Base-by-base conservation (phyloP, 208 protist species). In the Trypanosoma platydactyli region DNA sequence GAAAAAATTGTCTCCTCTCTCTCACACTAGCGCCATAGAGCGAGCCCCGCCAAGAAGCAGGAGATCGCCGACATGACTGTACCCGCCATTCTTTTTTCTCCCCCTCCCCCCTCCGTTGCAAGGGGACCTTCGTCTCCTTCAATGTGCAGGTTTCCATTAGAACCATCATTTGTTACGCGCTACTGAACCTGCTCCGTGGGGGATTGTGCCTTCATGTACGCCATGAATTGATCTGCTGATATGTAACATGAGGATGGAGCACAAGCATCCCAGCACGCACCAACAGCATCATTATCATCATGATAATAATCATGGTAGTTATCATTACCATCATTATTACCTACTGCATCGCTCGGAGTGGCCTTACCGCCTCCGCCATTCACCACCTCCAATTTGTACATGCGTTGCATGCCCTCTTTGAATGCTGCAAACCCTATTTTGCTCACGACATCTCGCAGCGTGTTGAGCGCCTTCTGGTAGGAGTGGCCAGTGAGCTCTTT, bases 401-500 rank as follows among this genome's bases (percentile, higher is more conserved):
- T 71, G 5, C 59, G 59, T 15, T 56, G 75, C 38, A 84, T 70
- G 13, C 64, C 53, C 3, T 35, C 24, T 16, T 42, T 62, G 50
- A 92, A 89, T 12, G 12, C 27, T 11, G 71, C 58, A 46, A 89
- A 83, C 7, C 86, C 86, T 1, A 64, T 55, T 0, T 51, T 44
- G 13, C 55, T 77, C 18, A 88, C 74, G 0, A 82, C 30, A 20
- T 69, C 50, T 45, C 77, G 50, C 41, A 89, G 44, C 27, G 77
- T 68, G 18, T 65, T 51, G 18, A 85, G 63, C 11, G 86, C 80
- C 5, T 75, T 74, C 70, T 89, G 83, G 45, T 92, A 92, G 12
- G 81, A 82, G 25, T 75, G 54, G 0, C 73, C 77, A 0, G 86
- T 92, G 65, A 92, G 86, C 71, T 92, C 86, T 27, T 81, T 88